Evolutionary conservation across 2,329 filamentous ascomycete genomes (phyloP).

Genomic region (Xylaria sp.): DNA sequence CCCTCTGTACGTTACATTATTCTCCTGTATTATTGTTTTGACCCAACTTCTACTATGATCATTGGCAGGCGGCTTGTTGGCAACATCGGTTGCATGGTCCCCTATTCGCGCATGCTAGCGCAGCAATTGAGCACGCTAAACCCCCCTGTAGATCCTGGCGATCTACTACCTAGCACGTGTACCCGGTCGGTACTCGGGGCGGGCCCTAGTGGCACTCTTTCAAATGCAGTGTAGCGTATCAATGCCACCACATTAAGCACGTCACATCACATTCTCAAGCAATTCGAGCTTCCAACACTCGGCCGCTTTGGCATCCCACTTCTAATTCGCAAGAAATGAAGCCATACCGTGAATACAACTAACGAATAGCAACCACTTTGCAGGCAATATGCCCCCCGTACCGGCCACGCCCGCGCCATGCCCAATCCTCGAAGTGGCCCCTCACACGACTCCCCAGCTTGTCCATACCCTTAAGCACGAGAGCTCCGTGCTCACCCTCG

Average conservation of each 20-base stretch:
- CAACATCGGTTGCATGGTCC: neutral
- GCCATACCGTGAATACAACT: constrained; percentile 5
- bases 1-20: neutral
- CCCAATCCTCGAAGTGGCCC: constrained; percentile 45
- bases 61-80: neutral
- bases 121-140: constrained; percentile 10
- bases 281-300: neutral
- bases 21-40: neutral
- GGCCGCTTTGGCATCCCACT: neutral
- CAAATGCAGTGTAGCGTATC: neutral
- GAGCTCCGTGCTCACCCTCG: constrained; percentile 83
- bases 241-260: constrained; percentile 8
- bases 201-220: constrained; percentile 6
- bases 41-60: neutral
- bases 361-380: constrained; percentile 15
- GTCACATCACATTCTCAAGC: constrained; percentile 20
- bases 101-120: neutral
- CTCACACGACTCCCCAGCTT: constrained; percentile 65
- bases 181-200: neutral
- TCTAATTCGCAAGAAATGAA: constrained; percentile 17
- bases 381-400: constrained; percentile 41
- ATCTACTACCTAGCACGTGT: neutral
- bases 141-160: neutral
- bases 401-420: constrained; percentile 37
- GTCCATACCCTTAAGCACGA: constrained; percentile 80